Base-by-base conservation (phyloP, 2,329 filamentous ascomycete species). In the Pseudopithomyces chartarum region DNA sequence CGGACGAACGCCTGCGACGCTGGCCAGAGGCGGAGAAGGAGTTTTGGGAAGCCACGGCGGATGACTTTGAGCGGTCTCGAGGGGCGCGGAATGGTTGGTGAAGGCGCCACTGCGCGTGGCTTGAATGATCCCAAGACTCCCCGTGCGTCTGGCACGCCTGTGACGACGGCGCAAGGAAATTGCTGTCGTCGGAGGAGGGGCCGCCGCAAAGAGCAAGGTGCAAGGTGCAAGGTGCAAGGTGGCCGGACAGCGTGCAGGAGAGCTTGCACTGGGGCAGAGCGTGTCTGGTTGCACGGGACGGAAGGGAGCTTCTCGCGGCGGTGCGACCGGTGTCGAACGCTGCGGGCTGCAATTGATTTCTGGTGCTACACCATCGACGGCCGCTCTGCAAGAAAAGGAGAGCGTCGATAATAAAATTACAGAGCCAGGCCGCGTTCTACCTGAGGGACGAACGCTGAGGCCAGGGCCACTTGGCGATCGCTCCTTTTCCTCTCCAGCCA, bases 1-100 rank as follows among this genome's bases (percentile, higher is more conserved):
- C 74, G 54, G 74, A 77, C 29, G 73, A 76, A 62, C 74, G 73
- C 68, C 74, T 68, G 61, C 74, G 73, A 63, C 74, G 73, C 70
- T 76, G 73, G 65, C 71, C 72, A 68, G 70, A 66, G 68, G 70
- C 68, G 65, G 71, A 68, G 57, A 73, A 73, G 57, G 73, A 73
- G 42, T 66, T 68, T 60, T 70, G 68, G 55, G 73, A 73, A 71
- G 74, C 74, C 74, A 77, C 66, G 69, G 68, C 71, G 74, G 74
- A 64, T 22, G 60, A 60, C 32, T 59, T 65, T 67, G 55, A 57
- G 59, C 56, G 48, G 53, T 63, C 42, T 54, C 60, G 51, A 63
- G 62, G 55, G 64, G 60, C 60, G 57, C 62, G 63, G 66, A 67
- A 67, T 68, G 58, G 36, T 33, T 68, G 58, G 36, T 33, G 56